Conservation (phyloP, 345 rosid species). For the Aquilaria yunnanensis region DNA sequence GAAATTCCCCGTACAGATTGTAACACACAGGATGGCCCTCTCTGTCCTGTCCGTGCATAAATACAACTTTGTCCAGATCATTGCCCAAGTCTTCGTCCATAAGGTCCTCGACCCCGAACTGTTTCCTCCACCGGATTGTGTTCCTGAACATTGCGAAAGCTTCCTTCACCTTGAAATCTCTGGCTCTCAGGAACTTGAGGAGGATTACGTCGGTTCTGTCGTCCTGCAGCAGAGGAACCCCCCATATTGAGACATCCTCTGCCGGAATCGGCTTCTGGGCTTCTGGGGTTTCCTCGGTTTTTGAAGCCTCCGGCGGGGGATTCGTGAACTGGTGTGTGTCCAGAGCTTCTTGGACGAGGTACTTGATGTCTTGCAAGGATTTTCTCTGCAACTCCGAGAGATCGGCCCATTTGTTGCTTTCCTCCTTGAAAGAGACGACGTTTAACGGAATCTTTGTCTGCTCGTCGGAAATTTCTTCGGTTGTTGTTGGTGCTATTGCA, state of each 20-base stretch:
- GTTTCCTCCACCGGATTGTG: constrained; percentile 66
- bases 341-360: constrained; percentile 37
- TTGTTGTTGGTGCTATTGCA: constrained; percentile 3
- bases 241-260: constrained; percentile 49
- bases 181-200: constrained; percentile 69
- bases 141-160: constrained; percentile 71
- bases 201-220: constrained; percentile 68
- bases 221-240: constrained; percentile 72
- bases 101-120: constrained; percentile 58
- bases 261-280: constrained; percentile 15
- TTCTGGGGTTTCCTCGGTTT: constrained; percentile 16
- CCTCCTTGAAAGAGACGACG: constrained; percentile 57
- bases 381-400: constrained; percentile 43
- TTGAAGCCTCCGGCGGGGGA: constrained; percentile 8
- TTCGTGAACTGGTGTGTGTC: constrained; percentile 26
- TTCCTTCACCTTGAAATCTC: constrained; percentile 73
- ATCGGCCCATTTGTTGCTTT: constrained; percentile 49
- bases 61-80: constrained; percentile 80
- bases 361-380: constrained; percentile 38
- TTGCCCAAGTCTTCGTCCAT: constrained; percentile 71
- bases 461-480: constrained; percentile 13
- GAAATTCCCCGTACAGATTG: constrained; percentile 88
- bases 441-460: constrained; percentile 32
- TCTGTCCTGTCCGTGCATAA: constrained; percentile 74
- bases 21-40: constrained; percentile 91